phyloP scores from a whole-genome alignment of 2,329 filamentous ascomycete species.

The Trichoderma polysporum region DNA sequence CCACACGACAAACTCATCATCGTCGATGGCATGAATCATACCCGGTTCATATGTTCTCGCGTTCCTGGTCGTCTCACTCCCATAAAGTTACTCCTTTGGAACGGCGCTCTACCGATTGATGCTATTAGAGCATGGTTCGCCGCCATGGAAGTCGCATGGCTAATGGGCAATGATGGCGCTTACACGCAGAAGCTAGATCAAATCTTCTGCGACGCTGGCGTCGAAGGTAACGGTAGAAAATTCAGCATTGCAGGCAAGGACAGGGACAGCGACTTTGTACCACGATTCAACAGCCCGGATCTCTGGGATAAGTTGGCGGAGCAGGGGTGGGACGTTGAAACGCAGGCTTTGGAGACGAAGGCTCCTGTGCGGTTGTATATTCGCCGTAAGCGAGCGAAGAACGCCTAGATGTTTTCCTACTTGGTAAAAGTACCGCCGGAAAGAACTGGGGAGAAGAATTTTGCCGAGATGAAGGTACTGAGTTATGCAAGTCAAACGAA shows the following conservation, averaged over 20 bases:
- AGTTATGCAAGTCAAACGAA: slow-evolving; percentile 2
- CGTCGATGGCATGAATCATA: slow-evolving; percentile 33
- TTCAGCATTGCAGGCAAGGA: slow-evolving; percentile 7
- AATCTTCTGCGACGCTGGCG: slow-evolving; percentile 8
- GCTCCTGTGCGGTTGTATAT: slow-evolving; percentile 36
- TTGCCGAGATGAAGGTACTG: not conserved
- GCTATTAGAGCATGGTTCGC: slow-evolving; percentile 39
- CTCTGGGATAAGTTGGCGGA: slow-evolving; percentile 32
- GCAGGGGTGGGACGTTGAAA: slow-evolving; percentile 38
- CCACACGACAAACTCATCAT: slow-evolving; percentile 26
- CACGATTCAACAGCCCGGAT: slow-evolving; percentile 24
- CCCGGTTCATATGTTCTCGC: slow-evolving; percentile 33
- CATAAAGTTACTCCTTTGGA: slow-evolving; percentile 40
- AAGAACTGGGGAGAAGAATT: not conserved
- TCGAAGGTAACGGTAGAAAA: slow-evolving; percentile 7
- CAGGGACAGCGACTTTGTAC: slow-evolving; percentile 23
- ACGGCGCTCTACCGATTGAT: slow-evolving; percentile 31
- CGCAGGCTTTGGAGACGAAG: slow-evolving; percentile 39
- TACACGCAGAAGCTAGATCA: slow-evolving; percentile 27
- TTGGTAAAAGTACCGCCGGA: not conserved
- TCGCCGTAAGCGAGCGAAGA: slow-evolving; percentile 28
- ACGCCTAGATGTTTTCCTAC: slow-evolving; percentile 22
- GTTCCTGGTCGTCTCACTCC: slow-evolving; percentile 23
- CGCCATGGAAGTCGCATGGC: slow-evolving; percentile 40
- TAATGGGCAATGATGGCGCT: slow-evolving; percentile 27